A percentile compares a stretch with the other conserved stretches of the same genome.
These are phyloP conservation scores for Nakazawaea laoshanensis DNA, from an alignment of 805 yeast genomes.

Conservation along the genomic window DNA sequence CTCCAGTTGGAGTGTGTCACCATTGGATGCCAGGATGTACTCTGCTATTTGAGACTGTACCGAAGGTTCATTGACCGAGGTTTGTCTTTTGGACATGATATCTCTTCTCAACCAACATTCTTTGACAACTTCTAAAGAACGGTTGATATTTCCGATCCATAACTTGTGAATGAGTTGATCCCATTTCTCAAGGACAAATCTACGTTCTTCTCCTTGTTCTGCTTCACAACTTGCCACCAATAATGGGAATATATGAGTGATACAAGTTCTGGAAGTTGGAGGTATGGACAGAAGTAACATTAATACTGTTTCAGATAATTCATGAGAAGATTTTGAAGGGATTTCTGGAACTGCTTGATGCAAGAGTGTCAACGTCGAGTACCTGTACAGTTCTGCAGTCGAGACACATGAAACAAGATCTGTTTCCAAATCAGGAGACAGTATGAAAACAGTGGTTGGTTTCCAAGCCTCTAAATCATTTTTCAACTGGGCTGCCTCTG, in stretches of 20 bases:
- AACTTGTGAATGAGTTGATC: conserved; percentile 37
- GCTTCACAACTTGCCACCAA: conserved; percentile 64
- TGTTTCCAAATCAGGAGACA: conserved; percentile 31
- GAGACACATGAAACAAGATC: conserved; percentile 55
- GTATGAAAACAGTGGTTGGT: conserved; percentile 33
- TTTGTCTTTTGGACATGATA: conserved; percentile 23
- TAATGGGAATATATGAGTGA: conserved; percentile 58
- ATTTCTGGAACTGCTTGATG: conserved; percentile 70
- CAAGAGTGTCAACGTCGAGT: conserved; percentile 47
- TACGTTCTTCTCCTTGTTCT: conserved; percentile 45
- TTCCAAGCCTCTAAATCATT: conserved; percentile 48
- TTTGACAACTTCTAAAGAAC: conserved; percentile 59
- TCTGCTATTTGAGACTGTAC: conserved; percentile 28
- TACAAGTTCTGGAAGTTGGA: conserved; percentile 42
- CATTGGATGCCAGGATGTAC: conserved; percentile 30
- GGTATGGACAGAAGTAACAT: conserved; percentile 59
- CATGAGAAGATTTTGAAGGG: conserved; percentile 45
- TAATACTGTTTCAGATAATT: conserved; percentile 50
- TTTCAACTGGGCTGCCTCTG: conserved; percentile 47
- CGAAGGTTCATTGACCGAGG: conserved; percentile 14
- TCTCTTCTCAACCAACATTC: conserved; percentile 68
- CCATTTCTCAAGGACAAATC: conserved; percentile 58
- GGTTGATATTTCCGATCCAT: conserved; percentile 61
- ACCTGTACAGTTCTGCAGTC: conserved; percentile 64
- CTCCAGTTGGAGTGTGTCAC: conserved; percentile 18